Conservation (phyloP, 1,284 basidiomycete genomes). For the Tilletia walkeri region DNA sequence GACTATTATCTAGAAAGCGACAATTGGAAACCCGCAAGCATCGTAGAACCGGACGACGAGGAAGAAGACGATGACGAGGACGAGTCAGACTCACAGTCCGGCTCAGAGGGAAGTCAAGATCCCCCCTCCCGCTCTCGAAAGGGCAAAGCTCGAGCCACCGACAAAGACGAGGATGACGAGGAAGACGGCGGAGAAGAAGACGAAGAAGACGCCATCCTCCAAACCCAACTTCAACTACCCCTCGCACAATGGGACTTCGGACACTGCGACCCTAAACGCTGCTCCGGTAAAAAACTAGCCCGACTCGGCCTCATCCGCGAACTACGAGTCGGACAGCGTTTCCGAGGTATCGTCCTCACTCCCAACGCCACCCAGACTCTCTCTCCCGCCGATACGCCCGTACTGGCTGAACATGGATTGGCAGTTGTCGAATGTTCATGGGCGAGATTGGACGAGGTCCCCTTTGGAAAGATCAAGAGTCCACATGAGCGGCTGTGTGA, state of each 20-base stretch:
- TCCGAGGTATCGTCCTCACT: conserved; percentile 87
- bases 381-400: conserved; percentile 79
- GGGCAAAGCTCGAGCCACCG: conserved; percentile 19
- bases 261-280: conserved; percentile 91
- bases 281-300: conserved; percentile 89
- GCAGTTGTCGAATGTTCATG: conserved; percentile 98
- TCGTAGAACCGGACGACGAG: conserved; percentile 28
- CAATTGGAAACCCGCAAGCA: conserved; percentile 33
- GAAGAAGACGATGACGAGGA: conserved; percentile 20
- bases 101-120: neutral
- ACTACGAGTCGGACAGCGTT: conserved; percentile 78
- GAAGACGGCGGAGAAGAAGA: neutral
- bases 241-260: conserved; percentile 74
- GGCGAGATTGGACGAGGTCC: conserved; percentile 90
- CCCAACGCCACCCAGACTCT: conserved; percentile 81
- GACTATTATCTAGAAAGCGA: conserved; percentile 19
- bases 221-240: conserved; percentile 23
- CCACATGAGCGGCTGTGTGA: conserved; percentile 84
- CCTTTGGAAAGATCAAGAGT: conserved; percentile 87
- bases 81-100: no score
- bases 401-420: conserved; percentile 72
- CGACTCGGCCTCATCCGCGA: conserved; percentile 80
- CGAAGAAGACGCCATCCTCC: conserved; percentile 21
- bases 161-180: conserved; percentile 21
- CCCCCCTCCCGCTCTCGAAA: conserved; percentile 4